Conservation (phyloP, 306 rosid genomes). For the Citrullus colocynthis region DNA sequence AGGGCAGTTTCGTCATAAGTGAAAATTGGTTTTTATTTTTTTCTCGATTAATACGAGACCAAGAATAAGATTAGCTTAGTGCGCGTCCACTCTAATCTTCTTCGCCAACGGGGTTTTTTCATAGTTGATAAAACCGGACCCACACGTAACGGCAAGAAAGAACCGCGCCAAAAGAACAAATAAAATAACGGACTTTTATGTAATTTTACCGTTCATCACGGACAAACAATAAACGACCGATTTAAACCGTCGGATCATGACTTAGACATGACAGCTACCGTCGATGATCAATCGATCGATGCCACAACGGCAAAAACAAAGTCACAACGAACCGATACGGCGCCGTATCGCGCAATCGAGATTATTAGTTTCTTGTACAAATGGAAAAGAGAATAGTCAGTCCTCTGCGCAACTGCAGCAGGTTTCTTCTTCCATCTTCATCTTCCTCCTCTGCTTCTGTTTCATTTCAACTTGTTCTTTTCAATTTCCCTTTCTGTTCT, state of each 20-base stretch:
- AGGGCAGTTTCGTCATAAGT: slow-evolving; percentile 15
- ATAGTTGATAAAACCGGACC: slow-evolving; percentile 12
- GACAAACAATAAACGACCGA: slow-evolving; percentile 13
- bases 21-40: neutral
- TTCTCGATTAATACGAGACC: neutral
- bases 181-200: neutral
- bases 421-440: slow-evolving; percentile 17
- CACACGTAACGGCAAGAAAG: slow-evolving; percentile 16
- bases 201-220: slow-evolving; percentile 47
- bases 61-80: slow-evolving; percentile 3
- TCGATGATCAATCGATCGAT: slow-evolving; percentile 14
- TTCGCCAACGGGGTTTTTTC: slow-evolving; percentile 5
- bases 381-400: neutral
- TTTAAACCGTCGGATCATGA: slow-evolving; percentile 23
- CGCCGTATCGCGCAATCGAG: neutral
- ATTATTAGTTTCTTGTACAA: neutral
- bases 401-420: slow-evolving; percentile 14
- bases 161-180: slow-evolving; percentile 8
- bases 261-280: slow-evolving; percentile 15
- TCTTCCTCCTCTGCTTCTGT: slow-evolving; percentile 12
- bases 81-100: slow-evolving; percentile 17
- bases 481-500: neutral
- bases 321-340: neutral
- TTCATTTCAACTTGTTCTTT: neutral
- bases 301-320: neutral